Percentiles rank a stretch among this genome's conserved stretches.
Conservation (phyloP, 768 basidiomycete genomes). For the Agaricus bisporus region DNA sequence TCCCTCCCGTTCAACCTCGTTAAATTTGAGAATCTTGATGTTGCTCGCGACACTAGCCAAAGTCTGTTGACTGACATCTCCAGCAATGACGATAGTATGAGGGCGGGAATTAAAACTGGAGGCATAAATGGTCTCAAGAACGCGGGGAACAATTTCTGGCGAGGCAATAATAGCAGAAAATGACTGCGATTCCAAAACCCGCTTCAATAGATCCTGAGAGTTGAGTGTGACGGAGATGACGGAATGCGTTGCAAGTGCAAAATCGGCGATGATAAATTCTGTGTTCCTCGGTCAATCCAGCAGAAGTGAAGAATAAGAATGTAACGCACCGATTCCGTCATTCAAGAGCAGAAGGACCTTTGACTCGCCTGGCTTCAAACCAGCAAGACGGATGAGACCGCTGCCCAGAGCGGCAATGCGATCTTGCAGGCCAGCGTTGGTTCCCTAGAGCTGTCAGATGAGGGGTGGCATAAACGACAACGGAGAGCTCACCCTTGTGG, state of each 20-base stretch:
- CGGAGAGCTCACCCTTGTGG: slow-evolving; percentile 49
- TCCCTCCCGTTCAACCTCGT: slow-evolving; percentile 67
- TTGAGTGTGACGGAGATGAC: slow-evolving; percentile 63
- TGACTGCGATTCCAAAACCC: slow-evolving; percentile 56
- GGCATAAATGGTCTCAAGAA: slow-evolving; percentile 72
- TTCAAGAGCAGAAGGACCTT: slow-evolving; percentile 74
- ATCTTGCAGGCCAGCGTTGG: slow-evolving; percentile 64
- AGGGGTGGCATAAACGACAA: neutral
- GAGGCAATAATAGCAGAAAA: slow-evolving; percentile 74
- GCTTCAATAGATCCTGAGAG: slow-evolving; percentile 54
- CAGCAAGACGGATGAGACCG: slow-evolving; percentile 55
- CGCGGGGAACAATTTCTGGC: slow-evolving; percentile 55
- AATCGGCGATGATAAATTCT: slow-evolving; percentile 79
- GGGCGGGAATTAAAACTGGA: slow-evolving; percentile 37
- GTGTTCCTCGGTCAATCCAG: neutral
- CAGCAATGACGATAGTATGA: slow-evolving; percentile 66
- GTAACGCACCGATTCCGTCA: slow-evolving; percentile 61
- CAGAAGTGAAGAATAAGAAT: neutral
- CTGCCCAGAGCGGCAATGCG: slow-evolving; percentile 69
- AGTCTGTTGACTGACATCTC: slow-evolving; percentile 45
- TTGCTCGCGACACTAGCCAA: slow-evolving; percentile 43
- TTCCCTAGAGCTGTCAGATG: slow-evolving; percentile 43
- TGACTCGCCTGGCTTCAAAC: slow-evolving; percentile 51
- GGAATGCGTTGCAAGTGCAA: slow-evolving; percentile 68
- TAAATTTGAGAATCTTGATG: slow-evolving; percentile 57